phyloP scores from a whole-genome alignment of 176 grass and related monocot species.

The Chrysopogon serrulatus region DNA sequence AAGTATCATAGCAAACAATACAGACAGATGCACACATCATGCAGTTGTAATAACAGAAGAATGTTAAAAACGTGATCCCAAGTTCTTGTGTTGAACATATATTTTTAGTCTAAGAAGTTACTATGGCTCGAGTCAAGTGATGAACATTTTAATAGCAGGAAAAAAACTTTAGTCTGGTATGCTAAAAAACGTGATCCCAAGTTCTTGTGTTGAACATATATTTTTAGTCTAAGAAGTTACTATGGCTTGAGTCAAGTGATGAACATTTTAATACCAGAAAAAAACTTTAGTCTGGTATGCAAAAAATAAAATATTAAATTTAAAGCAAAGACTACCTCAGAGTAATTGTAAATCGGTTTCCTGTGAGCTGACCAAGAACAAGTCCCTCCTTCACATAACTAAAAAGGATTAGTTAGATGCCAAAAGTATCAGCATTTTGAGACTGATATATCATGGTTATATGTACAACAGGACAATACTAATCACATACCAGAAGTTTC shows the following conservation, averaged over 20 bases:
- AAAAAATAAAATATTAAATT: not conserved
- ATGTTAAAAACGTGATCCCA: not conserved
- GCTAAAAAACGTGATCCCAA: not conserved
- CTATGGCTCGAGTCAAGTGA: not conserved
- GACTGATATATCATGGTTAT: not conserved
- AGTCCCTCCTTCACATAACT: constrained; percentile 95
- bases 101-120: not conserved
- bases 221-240: not conserved
- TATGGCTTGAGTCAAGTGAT: not conserved
- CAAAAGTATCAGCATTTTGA: not conserved
- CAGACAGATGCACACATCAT: not conserved
- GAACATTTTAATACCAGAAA: not conserved
- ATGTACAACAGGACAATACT: not conserved
- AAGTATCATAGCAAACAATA: not conserved
- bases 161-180: not conserved
- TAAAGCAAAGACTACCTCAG: constrained; percentile 56
- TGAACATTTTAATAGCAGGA: not conserved
- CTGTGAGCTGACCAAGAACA: constrained; percentile 86
- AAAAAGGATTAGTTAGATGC: constrained; percentile 34
- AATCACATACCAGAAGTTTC: constrained; percentile 74
- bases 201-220: not conserved
- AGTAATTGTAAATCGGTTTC: constrained; percentile 91
- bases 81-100: not conserved
- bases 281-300: not conserved
- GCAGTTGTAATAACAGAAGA: not conserved